These are phyloP conservation scores for Penicillium sp. DNA, from an alignment of 2,329 filamentous ascomycete genomes.

Conservation along the genomic window DNA sequence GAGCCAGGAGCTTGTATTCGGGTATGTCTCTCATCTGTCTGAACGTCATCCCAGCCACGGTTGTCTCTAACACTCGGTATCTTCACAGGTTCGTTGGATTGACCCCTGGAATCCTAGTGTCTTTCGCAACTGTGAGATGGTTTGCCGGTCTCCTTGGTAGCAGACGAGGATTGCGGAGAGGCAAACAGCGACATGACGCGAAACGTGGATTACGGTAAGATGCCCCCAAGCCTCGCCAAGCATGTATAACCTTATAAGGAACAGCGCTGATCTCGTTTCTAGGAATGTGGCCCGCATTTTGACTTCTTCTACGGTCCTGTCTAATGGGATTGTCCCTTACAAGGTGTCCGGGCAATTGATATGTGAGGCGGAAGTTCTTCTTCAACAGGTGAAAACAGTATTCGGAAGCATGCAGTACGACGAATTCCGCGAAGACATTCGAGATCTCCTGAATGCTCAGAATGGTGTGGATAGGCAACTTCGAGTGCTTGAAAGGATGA, in stretches of 20 bases:
- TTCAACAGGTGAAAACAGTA: conserved; percentile 62
- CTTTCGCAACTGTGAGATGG: conserved; percentile 70
- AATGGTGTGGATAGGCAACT: conserved; percentile 74
- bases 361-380: conserved; percentile 81
- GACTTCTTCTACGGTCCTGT: conserved; percentile 59
- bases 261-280: neutral
- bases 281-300: conserved; percentile 80
- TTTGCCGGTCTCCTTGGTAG: conserved; percentile 65
- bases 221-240: neutral
- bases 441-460: conserved; percentile 75
- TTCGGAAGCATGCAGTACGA: conserved; percentile 71
- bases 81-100: conserved; percentile 73
- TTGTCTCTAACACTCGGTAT: conserved; percentile 11
- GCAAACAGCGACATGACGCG: conserved; percentile 64
- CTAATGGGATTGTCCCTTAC: conserved; percentile 75
- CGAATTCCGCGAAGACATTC: conserved; percentile 84
- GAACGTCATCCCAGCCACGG: neutral
- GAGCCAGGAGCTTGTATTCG: conserved; percentile 95
- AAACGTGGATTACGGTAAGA: conserved; percentile 67
- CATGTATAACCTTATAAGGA: neutral
- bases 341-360: conserved; percentile 88
- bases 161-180: conserved; percentile 63
- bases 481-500: conserved; percentile 74
- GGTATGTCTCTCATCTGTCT: conserved; percentile 34
- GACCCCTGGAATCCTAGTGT: conserved; percentile 87